phyloP scores from a whole-genome alignment of 2,329 filamentous ascomycete genomes.

The Fonsecaea multimorphosa region DNA sequence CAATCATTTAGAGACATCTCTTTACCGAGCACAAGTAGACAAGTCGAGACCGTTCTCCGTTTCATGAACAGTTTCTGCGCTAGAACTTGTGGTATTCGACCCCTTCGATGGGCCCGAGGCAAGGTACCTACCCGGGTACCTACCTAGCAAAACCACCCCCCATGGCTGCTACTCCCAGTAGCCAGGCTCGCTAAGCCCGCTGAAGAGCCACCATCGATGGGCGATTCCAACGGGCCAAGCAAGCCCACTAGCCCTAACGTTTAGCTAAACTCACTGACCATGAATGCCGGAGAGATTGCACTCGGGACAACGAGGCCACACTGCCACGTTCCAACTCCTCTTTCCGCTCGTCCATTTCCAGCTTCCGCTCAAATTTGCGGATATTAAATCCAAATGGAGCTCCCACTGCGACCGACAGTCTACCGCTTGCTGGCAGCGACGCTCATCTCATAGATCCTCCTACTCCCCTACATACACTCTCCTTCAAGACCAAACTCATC shows the following conservation, averaged over 20 bases:
- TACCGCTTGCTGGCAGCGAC: not conserved
- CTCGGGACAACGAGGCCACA: not conserved
- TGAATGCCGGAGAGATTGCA: slow-evolving; percentile 16
- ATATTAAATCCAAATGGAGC: not conserved
- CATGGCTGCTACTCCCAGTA: not conserved
- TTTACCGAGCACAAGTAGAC: no score
- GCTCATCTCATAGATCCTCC: not conserved
- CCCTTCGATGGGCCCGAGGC: not conserved
- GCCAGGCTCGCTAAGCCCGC: not conserved
- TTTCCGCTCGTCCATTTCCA: slow-evolving; percentile 3
- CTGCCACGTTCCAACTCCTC: slow-evolving; percentile 6
- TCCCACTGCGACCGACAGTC: not conserved
- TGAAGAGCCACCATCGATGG: not conserved
- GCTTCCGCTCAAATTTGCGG: not conserved
- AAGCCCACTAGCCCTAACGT: slow-evolving; percentile 11
- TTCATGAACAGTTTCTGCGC: not conserved
- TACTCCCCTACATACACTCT: not conserved
- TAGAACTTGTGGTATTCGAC: not conserved
- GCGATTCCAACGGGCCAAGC: slow-evolving; percentile 6
- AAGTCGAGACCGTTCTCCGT: not conserved
- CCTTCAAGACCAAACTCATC: not conserved
- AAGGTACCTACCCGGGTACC: not conserved
- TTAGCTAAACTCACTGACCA: slow-evolving; percentile 9
- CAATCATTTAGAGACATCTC: not conserved
- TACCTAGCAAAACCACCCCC: not conserved